Evolutionary conservation across 768 basidiomycete genomes (phyloP), one percentile per base, ranked within the genome.

Genomic region (Boletus rex-veris): DNA sequence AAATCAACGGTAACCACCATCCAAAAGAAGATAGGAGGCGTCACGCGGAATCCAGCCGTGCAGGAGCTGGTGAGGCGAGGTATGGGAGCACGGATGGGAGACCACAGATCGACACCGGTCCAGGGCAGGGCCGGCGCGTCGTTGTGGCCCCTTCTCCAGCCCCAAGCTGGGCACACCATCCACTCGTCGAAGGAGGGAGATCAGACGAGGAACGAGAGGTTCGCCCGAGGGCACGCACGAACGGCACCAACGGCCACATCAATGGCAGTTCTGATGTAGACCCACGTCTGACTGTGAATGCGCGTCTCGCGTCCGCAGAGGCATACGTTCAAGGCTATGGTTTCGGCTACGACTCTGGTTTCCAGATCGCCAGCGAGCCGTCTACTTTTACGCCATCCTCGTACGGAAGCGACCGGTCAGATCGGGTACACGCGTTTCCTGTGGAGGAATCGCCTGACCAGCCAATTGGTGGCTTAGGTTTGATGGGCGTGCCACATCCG

Each of bases 291-390:
- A 53, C 16, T 15, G 48, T 57, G 44, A 58, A 30, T 3, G 26
- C 58, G 42, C 69, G 57, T 48, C 65, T 60, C 50, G 70, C 72
- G 2, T 75, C 73, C 11, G 69, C 74, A 1, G 63, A 64, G 12
- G 74, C 74, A 4, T 75, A 75, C 48, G 26, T 69, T 21, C 62
- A 62, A 30, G 74, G 74, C 15, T 75, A 68, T 35, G 71, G 68
- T 16, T 59, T 56, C 10, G 74, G 74, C n/a, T 74, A 73, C 35
- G 65, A 55, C 16, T 64, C 68, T 0, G 69, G 69, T 3, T 54
- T 70, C 21, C 62, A 61, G 8, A 51, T 70, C 3, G 45, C 48
- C 28, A 65, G 48, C 40, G 66, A 59, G 15, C 54, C 65, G 1
- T 2, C 46, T 6, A 8, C 49, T 2, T 63, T 60, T 37, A 49